A percentile compares a stretch with the other conserved stretches of the same genome.
Conservation (phyloP, 371 early-diverging fungal genomes). For the Mortierella sp. region DNA sequence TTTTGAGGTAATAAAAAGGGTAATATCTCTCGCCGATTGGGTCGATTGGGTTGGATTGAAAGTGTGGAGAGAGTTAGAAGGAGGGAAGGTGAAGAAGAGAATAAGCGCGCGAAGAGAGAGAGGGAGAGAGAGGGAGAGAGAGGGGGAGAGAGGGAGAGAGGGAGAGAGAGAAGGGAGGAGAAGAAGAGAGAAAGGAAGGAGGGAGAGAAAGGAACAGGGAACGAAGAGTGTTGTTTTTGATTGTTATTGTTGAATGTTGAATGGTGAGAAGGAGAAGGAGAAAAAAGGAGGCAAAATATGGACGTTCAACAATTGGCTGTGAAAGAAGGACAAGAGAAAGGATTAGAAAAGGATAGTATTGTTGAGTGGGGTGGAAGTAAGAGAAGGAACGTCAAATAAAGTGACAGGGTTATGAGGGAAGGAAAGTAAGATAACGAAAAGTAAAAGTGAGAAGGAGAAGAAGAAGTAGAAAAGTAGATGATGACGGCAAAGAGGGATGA, state of each 20-base stretch:
- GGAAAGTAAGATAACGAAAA: neutral
- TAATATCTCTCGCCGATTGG: neutral
- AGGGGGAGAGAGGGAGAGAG: neutral
- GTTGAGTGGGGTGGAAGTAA: neutral
- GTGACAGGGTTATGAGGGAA: neutral
- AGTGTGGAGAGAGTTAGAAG: neutral
- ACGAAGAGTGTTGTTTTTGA: neutral
- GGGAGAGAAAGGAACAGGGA: slow-evolving; percentile 9
- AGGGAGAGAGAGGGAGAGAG: neutral
- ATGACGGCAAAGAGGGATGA: neutral
- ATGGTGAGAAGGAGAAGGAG: neutral
- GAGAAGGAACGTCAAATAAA: neutral
- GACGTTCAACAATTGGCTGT: too few relatives aligned
- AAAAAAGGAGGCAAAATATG: neutral
- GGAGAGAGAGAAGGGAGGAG: neutral
- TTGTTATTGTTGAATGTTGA: neutral
- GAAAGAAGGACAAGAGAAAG: neutral
- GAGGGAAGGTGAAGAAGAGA: neutral
- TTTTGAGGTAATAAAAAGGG: neutral
- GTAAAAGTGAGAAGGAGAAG: neutral
- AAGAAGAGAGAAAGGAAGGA: neutral
- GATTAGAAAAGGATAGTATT: neutral
- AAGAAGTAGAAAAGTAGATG: neutral
- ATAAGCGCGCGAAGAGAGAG: neutral
- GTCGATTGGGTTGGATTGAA: neutral